A percentile compares a stretch with the other conserved stretches of the same genome.
Evolutionary conservation across 1,139 yeast species (phyloP).

Genomic region (Dujonia santamariae): DNA sequence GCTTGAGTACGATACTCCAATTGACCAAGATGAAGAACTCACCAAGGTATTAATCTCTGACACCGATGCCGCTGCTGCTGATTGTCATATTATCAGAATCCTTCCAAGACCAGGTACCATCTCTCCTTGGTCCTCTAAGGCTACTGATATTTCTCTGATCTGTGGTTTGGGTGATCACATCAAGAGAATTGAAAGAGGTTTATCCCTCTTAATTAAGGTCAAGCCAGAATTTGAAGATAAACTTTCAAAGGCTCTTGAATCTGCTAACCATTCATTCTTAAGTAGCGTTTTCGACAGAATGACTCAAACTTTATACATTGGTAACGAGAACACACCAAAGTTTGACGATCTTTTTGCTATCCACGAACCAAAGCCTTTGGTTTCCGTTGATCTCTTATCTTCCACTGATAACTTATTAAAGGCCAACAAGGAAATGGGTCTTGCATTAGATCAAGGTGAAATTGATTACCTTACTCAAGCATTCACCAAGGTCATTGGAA

Average conservation of each 20-base stretch:
- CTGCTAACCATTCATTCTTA: constrained; percentile 47
- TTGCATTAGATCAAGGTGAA: constrained; percentile 92
- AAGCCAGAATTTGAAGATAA: constrained; percentile 57
- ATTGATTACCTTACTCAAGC: constrained; percentile 83
- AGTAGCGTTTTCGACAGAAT: constrained; percentile 86
- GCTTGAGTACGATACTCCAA: constrained; percentile 71
- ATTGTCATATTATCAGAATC: constrained; percentile 58
- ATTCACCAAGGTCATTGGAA: constrained; percentile 66
- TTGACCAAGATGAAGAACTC: constrained; percentile 52
- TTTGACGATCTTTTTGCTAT: constrained; percentile 71
- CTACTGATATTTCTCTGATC: constrained; percentile 87
- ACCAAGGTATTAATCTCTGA: constrained; percentile 42
- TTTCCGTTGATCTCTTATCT: constrained; percentile 61
- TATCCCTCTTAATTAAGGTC: constrained; percentile 68
- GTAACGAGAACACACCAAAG: constrained; percentile 47
- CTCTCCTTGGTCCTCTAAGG: constrained; percentile 99
- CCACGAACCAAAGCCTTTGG: constrained; percentile 83
- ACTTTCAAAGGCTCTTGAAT: constrained; percentile 27
- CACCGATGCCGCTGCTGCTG: constrained; percentile 12
- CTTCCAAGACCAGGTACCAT: constrained; percentile 95
- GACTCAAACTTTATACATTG: constrained; percentile 74
- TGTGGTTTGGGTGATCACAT: constrained; percentile 75
- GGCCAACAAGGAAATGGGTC: constrained; percentile 82
- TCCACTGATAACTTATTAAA: constrained; percentile 61
- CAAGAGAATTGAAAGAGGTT: constrained; percentile 88